Percentiles rank a stretch among this genome's conserved stretches.
Conservation (phyloP, 2,329 filamentous ascomycete genomes). For the Capronia coronata region DNA sequence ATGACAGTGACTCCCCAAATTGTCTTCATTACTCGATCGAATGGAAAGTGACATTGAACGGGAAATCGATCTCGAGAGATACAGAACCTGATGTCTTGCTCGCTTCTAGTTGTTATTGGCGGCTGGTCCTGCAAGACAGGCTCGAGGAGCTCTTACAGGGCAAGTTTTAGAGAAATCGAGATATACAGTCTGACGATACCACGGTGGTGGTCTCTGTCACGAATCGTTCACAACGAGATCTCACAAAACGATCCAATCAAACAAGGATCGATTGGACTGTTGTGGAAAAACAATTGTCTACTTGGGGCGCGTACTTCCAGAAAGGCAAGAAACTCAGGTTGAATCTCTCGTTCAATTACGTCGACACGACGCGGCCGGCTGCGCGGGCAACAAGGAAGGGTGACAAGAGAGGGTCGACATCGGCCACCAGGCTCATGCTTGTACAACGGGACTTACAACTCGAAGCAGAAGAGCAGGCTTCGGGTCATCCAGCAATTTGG, state of each 20-base stretch:
- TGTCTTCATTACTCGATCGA: slow-evolving; percentile 11
- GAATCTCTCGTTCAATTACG: slow-evolving; percentile 8
- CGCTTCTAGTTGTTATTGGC: slow-evolving; percentile 2
- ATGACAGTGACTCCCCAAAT: background rate
- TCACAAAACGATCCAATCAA: slow-evolving; percentile 4
- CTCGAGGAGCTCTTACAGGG: slow-evolving; percentile 6
- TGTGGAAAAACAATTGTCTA: slow-evolving; percentile 3
- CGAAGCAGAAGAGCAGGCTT: slow-evolving; percentile 26
- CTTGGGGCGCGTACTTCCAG: slow-evolving; percentile 7
- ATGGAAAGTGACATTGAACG: slow-evolving; percentile 9
- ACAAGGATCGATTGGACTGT: slow-evolving; percentile 5
- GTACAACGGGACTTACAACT: slow-evolving; percentile 27
- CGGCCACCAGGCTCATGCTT: slow-evolving; percentile 28
- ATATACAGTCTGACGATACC: slow-evolving; percentile 4
- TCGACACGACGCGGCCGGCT: background rate
- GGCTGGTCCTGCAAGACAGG: background rate
- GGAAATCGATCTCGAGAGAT: slow-evolving; percentile 6
- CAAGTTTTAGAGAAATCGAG: slow-evolving; percentile 3
- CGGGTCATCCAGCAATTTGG: slow-evolving; percentile 30
- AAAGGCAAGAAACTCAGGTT: slow-evolving; percentile 7
- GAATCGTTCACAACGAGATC: slow-evolving; percentile 4
- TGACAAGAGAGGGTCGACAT: slow-evolving; percentile 1
- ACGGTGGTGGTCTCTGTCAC: slow-evolving; percentile 6
- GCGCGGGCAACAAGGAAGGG: background rate
- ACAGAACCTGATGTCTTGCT: slow-evolving; percentile 4